These are phyloP conservation scores for Trichoderma sp. DNA, from an alignment of 2,329 filamentous ascomycete species.

Conservation along the genomic window DNA sequence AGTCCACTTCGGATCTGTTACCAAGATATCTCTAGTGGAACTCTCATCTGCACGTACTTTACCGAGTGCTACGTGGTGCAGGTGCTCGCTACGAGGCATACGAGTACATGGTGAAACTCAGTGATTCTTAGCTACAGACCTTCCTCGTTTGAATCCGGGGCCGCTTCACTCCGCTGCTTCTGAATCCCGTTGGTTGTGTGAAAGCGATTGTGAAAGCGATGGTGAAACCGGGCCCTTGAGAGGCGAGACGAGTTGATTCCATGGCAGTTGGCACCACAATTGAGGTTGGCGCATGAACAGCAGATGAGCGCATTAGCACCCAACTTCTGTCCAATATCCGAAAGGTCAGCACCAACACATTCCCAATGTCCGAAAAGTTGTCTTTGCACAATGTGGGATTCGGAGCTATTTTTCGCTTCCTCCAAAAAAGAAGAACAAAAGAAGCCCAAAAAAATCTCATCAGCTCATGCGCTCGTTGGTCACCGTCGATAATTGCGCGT, in stretches of 20 bases:
- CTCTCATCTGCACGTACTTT: not conserved
- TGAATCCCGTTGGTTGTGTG: not conserved
- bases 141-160: not conserved
- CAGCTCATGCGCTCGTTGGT: not conserved
- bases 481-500: slow-evolving; percentile 1
- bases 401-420: not conserved
- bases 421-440: not conserved
- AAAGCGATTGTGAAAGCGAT: not conserved
- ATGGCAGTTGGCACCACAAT: not conserved
- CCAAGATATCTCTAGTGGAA: not conserved
- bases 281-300: not conserved
- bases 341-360: not conserved
- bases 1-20: slow-evolving; percentile 1
- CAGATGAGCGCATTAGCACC: not conserved
- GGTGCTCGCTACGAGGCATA: not conserved
- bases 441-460: not conserved
- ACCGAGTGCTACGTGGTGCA: not conserved
- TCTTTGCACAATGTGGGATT: not conserved
- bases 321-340: not conserved
- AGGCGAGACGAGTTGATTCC: not conserved
- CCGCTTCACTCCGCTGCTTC: not conserved
- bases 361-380: not conserved
- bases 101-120: not conserved
- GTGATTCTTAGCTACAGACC: not conserved
- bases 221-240: too few relatives aligned